These are phyloP conservation scores for Lindgomyces ingoldianus DNA, from an alignment of 495 filamentous ascomycete genomes.

Conservation along the genomic window DNA sequence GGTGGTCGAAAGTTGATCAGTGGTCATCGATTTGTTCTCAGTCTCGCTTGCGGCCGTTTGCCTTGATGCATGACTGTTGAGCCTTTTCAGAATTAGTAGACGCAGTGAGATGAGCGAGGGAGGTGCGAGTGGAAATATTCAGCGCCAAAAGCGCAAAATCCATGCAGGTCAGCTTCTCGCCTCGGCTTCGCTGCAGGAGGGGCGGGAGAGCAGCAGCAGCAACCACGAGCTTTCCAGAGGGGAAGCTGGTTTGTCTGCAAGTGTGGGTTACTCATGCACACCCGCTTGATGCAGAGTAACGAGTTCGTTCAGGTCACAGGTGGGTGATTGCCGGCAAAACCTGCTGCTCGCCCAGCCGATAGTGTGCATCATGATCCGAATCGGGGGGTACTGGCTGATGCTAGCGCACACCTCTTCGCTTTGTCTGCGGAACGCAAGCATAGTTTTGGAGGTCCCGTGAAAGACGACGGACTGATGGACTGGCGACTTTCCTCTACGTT, in stretches of 20 bases:
- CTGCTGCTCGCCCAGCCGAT: neutral
- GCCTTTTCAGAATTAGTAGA: neutral
- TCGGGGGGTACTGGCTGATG: neutral
- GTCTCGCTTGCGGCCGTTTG: neutral
- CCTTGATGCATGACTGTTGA: neutral
- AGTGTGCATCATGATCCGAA: neutral
- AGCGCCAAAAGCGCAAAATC: too few species aligned
- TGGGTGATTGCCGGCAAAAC: neutral
- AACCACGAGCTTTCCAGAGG: neutral
- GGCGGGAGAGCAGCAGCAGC: conserved; percentile 11
- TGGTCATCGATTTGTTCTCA: neutral
- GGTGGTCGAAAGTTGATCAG: neutral
- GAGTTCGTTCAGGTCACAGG: neutral
- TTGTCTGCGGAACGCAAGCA: neutral
- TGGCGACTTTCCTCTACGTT: too few species aligned
- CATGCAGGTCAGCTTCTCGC: conserved; percentile 14
- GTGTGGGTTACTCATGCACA: conserved; percentile 17
- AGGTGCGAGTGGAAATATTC: too few species aligned
- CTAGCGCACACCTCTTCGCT: neutral
- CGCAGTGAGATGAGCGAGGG: neutral
- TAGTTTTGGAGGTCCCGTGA: neutral
- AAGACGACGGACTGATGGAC: neutral
- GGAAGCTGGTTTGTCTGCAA: neutral
- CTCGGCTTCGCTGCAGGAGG: conserved; percentile 14
- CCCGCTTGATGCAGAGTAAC: conserved; percentile 7